phyloP scores from a whole-genome alignment of 345 rosid genomes.

The Hibiscus tridactylites region DNA sequence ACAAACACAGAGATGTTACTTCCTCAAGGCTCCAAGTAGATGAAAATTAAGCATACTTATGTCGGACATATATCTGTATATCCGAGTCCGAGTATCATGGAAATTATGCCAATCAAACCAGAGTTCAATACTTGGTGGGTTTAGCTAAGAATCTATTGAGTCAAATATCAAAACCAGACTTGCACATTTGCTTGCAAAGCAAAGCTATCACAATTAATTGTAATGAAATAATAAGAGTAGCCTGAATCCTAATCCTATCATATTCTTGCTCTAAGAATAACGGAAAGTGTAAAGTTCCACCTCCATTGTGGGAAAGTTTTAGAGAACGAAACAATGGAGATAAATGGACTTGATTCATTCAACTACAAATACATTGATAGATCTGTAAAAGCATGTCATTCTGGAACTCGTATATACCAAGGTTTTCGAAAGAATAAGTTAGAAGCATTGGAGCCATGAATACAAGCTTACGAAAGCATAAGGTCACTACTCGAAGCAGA shows the following conservation, averaged over 20 bases:
- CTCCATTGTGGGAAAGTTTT: neutral
- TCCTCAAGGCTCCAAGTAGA: too few species aligned
- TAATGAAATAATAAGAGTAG: too few species aligned
- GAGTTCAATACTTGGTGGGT: neutral
- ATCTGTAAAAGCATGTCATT: neutral
- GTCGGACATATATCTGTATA: too few species aligned
- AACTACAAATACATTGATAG: neutral
- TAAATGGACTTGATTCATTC: neutral
- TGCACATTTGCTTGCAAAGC: neutral
- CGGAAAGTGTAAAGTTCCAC: neutral
- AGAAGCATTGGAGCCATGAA: neutral
- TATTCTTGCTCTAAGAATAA: neutral
- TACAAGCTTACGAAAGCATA: neutral
- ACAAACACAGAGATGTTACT: too few species aligned
- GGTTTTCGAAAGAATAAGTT: neutral
- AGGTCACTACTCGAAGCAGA: neutral
- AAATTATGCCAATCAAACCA: neutral
- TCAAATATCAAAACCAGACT: too few species aligned
- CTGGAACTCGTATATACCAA: neutral
- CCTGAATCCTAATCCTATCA: too few species aligned
- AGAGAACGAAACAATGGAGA: neutral
- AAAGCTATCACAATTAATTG: neutral
- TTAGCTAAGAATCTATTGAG: neutral
- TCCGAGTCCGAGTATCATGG: too few species aligned
- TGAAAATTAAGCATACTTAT: too few species aligned